Evolutionary conservation across 495 filamentous ascomycete genomes (phyloP), one percentile per base, ranked within the genome.

Genomic region (Neohortaea acidophila): DNA sequence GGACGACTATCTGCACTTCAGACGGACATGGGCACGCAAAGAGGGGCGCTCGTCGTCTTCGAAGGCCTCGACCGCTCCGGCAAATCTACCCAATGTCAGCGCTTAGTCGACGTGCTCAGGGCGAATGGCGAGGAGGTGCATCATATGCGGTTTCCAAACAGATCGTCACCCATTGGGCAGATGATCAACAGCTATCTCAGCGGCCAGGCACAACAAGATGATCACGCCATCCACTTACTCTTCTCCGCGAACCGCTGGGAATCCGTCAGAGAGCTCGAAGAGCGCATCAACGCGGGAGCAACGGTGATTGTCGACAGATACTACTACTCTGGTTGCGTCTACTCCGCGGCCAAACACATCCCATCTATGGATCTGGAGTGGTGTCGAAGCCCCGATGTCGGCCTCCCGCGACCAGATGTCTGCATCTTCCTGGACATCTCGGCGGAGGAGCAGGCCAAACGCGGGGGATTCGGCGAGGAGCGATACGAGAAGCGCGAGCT

Each of bases 161-260:
- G 89, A 49, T 79, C 73, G 11, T 94, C 89, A 14, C 68, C 84
- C 5, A 94, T 89, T 49, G 89, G 89, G 20, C 72, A 79, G 47
- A 75, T 92, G 63, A 97, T 97, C 53, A 74, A 92, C 59, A 61
- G 61, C 46, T 97, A 96, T 57, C 73, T 96, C 37, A 79, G 75
- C 49, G 69, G 70, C 47, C 59, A 81, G 48, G 63, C 73, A 36
- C 69, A 84, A 38, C 70, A 85, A 54, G 80, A 91, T 40, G 89
- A 94, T 57, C 86, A 94, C 53, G 77, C 76, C 5, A 93, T 96
- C 49, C 91, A 96, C 57, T 72, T 97, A 14, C 71, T 96, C 15
- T 97, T 96, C 64, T 86, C 82, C 21, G 84, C 89, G 8, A 96
- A 97, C 60, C 72, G 91, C 21, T 97, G 91, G 91, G 91, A 97